Conservation (phyloP, 768 basidiomycete species). For the Favolaschia claudopus region DNA sequence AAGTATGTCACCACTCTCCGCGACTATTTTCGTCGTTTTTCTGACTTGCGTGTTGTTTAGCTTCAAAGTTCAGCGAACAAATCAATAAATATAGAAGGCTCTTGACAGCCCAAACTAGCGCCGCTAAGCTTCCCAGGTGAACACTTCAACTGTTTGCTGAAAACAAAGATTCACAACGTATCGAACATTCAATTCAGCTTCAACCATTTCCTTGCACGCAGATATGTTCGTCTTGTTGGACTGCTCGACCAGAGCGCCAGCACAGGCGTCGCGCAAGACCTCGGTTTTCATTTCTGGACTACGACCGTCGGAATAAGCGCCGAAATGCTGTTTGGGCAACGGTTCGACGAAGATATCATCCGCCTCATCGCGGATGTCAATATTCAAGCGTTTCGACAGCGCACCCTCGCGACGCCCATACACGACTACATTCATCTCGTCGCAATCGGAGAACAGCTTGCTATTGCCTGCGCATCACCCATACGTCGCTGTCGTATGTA, state of each 20-base stretch:
- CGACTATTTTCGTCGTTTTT: neutral
- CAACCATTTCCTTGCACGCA: constrained; percentile 11
- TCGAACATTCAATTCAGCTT: constrained; percentile 2
- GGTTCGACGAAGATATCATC: constrained; percentile 7
- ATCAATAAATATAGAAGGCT: constrained; percentile 12
- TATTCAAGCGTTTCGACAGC: constrained; percentile 15
- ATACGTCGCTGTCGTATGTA: too few species aligned
- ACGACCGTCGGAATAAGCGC: constrained; percentile 10
- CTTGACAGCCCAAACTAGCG: constrained; percentile 8
- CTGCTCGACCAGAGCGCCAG: constrained; percentile 8
- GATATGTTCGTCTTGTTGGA: constrained; percentile 7
- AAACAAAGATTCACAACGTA: too few species aligned
- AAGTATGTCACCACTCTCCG: neutral
- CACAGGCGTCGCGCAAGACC: constrained; percentile 11
- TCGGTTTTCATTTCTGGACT: constrained; percentile 16
- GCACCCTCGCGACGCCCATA: constrained; percentile 15
- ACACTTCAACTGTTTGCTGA: too few species aligned
- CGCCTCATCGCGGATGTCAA: constrained; percentile 11
- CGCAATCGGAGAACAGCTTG: neutral
- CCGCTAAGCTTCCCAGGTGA: constrained; percentile 10
- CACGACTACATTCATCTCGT: constrained; percentile 17
- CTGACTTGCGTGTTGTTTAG: neutral
- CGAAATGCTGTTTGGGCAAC: constrained; percentile 11
- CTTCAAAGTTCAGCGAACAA: constrained; percentile 15
- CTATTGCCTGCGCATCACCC: neutral